A percentile compares a stretch with the other conserved stretches of the same genome.
phyloP scores from a whole-genome alignment of 345 rosid genomes.

The Erysimum cheiranthoides region DNA sequence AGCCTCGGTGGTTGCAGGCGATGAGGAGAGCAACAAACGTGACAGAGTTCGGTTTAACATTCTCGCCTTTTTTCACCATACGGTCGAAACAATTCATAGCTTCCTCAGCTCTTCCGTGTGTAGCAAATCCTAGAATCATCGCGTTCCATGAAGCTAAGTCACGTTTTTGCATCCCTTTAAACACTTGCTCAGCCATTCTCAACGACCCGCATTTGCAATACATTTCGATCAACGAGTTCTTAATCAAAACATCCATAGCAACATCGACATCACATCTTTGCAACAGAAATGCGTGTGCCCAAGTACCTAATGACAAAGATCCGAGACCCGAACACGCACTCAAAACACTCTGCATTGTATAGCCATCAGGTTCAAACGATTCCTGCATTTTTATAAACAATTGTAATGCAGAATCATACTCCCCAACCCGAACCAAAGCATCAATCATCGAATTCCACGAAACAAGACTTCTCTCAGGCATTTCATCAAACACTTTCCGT shows the following conservation, averaged over 20 bases:
- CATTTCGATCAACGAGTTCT: slow-evolving; percentile 77
- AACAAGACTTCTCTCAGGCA: slow-evolving; percentile 71
- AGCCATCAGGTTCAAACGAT: slow-evolving; percentile 67
- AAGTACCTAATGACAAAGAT: slow-evolving; percentile 71
- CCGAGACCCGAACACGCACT: slow-evolving; percentile 74
- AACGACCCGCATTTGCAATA: slow-evolving; percentile 79
- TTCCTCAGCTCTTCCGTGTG: slow-evolving; percentile 65
- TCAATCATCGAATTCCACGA: slow-evolving; percentile 82
- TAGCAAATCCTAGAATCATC: slow-evolving; percentile 76
- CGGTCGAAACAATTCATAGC: slow-evolving; percentile 58
- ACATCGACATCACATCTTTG: slow-evolving; percentile 45
- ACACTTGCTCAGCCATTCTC: slow-evolving; percentile 65
- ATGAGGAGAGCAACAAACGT: slow-evolving; percentile 69
- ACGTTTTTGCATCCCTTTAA: slow-evolving; percentile 62
- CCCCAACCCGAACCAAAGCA: slow-evolving; percentile 67
- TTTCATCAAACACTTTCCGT: slow-evolving; percentile 63
- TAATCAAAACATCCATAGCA: slow-evolving; percentile 57
- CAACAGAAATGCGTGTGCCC: slow-evolving; percentile 73
- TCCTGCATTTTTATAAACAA: slow-evolving; percentile 59
- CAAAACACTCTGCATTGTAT: slow-evolving; percentile 69
- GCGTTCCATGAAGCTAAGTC: slow-evolving; percentile 80
- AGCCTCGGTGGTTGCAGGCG: slow-evolving; percentile 72
- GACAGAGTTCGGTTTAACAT: slow-evolving; percentile 60
- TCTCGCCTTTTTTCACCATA: slow-evolving; percentile 48
- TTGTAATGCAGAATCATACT: slow-evolving; percentile 58